phyloP scores from a whole-genome alignment of 2,329 filamentous ascomycete genomes.

The Beauveria bassiana region DNA sequence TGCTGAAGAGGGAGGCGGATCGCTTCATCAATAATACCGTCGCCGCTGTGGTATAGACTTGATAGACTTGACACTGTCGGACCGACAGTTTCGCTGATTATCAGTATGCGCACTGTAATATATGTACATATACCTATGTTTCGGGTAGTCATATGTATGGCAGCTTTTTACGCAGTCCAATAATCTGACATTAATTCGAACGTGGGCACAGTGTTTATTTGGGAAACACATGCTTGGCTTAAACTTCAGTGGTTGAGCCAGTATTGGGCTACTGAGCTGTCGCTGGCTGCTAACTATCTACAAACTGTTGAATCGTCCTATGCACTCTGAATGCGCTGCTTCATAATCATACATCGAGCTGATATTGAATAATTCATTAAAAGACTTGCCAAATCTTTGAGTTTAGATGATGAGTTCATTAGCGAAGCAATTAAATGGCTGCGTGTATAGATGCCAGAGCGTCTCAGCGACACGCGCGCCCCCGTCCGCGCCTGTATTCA shows the following conservation, averaged over 20 bases:
- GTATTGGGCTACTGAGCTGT: too few relatives aligned
- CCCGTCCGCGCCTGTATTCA: background rate
- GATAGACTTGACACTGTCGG: background rate
- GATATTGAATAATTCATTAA: background rate
- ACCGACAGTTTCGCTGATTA: too few relatives aligned
- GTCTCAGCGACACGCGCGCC: conserved; percentile 1
- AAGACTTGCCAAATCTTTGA: background rate
- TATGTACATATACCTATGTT: background rate
- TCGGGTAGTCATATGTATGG: too few relatives aligned
- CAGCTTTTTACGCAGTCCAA: too few relatives aligned
- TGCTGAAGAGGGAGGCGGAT: conserved; percentile 19
- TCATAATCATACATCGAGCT: too few relatives aligned
- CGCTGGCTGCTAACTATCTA: too few relatives aligned
- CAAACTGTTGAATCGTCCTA: too few relatives aligned
- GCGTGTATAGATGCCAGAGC: conserved; percentile 8
- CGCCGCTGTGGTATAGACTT: conserved; percentile 11
- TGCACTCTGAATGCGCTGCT: too few relatives aligned
- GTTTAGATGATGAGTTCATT: conserved; percentile 4
- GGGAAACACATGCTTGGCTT: too few relatives aligned
- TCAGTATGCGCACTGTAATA: background rate
- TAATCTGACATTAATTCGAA: too few relatives aligned
- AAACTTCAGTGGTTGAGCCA: too few relatives aligned
- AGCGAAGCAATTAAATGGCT: conserved; percentile 8
- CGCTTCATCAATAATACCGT: conserved; percentile 16
- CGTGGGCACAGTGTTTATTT: too few relatives aligned